These are phyloP conservation scores for Turritis glabra DNA, from an alignment of 345 rosid genomes.

Conservation along the genomic window DNA sequence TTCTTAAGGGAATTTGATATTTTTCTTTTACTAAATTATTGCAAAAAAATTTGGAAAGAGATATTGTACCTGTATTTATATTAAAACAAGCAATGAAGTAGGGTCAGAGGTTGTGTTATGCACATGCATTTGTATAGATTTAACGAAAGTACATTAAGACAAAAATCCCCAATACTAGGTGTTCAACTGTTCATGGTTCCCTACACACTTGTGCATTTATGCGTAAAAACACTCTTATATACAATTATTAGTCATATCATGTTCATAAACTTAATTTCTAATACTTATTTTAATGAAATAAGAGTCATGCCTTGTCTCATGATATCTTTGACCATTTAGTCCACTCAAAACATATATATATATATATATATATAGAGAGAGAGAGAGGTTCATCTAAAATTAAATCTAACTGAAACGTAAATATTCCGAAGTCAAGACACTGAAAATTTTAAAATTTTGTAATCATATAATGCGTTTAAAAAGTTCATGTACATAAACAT, in stretches of 20 bases:
- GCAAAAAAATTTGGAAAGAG: too few species aligned
- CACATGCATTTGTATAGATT: constrained; percentile 15
- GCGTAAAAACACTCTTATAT: constrained; percentile 9
- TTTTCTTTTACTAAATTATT: background rate
- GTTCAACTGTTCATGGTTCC: constrained; percentile 20
- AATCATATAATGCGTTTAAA: too few species aligned
- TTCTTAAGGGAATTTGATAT: background rate
- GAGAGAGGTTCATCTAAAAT: too few species aligned
- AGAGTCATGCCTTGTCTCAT: constrained; percentile 26
- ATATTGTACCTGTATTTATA: background rate
- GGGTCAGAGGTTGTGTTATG: constrained; percentile 11
- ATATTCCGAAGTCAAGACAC: too few species aligned
- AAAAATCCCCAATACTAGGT: constrained; percentile 27
- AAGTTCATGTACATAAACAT: too few species aligned
- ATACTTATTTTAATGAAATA: background rate
- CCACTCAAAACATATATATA: constrained; percentile 17
- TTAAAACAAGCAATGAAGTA: background rate
- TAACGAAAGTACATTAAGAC: constrained; percentile 9
- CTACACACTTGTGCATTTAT: constrained; percentile 11
- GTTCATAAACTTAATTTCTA: background rate
- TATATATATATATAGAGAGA: too few species aligned
- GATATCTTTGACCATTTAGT: constrained; percentile 20
- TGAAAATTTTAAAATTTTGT: too few species aligned
- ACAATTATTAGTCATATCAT: background rate
- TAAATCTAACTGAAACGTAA: too few species aligned